Base-by-base conservation (phyloP, 192 early-diverging fungal species). In the Backusella luteola region DNA sequence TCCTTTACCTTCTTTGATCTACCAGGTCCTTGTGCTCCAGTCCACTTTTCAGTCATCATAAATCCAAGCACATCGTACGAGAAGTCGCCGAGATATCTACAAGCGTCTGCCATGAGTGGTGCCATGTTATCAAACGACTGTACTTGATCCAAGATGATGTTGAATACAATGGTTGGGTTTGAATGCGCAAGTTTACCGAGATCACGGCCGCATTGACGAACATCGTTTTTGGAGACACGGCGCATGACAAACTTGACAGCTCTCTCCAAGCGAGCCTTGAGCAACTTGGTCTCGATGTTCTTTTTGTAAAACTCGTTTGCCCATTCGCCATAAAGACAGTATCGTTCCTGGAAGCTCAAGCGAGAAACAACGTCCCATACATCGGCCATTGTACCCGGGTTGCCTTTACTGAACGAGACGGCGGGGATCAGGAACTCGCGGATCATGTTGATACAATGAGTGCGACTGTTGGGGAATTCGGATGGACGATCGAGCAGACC, bases 241-340 rank as follows among this genome's bases (percentile, higher is more conserved):
- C 78, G 73, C 78, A 79, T 74, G 0, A 79, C 73, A 29, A 38
- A 67, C 29, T 79, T 79, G 35, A 74, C 73, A 6, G 44, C 23
- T 15, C 78, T 73, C 41, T 86, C 84, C 23, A 84, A 85, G 12
- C 79, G 80, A 0, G 83, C 85, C 26, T 84, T 82, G 1, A 83
- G 77, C 0, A 91, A 78, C 49, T 79, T 71, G 32, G 92, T 77
- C 69, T 92, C 90, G 0, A 88, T 87, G 14, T 84, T 86, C 21
- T 79, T 72, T 17, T 87, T 82, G 44, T 90, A 88, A 26, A 89
- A 81, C 4, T 84, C 80, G 53, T 85, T 90, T 19, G 88, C 86
- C 95, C 95, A 96, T 76, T 95, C 93, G 3, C 90, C 92, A 79
- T 96, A 96, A 1, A 95, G 80, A 0, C 84, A 49, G 67, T 87